Conservation (phyloP, 257 asterid species). For the Solanum ossicruentum region DNA sequence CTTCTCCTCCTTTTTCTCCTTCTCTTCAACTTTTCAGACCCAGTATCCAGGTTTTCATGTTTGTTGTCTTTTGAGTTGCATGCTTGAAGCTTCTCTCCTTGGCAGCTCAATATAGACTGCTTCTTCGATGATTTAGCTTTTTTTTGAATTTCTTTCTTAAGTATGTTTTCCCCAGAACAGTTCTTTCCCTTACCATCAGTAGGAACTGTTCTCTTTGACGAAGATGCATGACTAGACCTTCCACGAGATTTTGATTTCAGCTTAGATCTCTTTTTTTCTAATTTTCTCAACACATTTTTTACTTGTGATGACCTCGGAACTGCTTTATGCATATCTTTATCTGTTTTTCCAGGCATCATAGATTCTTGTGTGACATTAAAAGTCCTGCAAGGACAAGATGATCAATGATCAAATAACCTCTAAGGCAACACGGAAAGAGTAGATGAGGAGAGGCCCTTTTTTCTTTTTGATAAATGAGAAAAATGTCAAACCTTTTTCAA, state of each 20-base stretch:
- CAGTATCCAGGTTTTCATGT: conserved; percentile 16
- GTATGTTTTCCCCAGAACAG: conserved; percentile 31
- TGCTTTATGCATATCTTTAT: conserved; percentile 15
- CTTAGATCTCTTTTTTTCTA: conserved; percentile 26
- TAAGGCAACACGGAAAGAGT: not conserved
- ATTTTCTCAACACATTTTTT: conserved; percentile 27
- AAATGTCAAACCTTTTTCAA: not conserved
- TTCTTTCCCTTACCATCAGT: conserved; percentile 19
- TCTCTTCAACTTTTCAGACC: conserved; percentile 24
- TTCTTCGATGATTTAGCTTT: conserved; percentile 40
- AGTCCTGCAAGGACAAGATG: not conserved
- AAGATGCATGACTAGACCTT: conserved; percentile 14
- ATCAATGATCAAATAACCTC: not conserved
- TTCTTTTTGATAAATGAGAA: not conserved
- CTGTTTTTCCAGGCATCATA: conserved; percentile 45
- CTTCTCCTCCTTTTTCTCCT: conserved; percentile 44
- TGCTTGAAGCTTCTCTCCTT: conserved; percentile 11
- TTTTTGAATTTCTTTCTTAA: conserved; percentile 22
- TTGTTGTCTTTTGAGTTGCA: conserved; percentile 9
- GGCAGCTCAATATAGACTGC: conserved; percentile 20
- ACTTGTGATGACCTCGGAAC: not conserved
- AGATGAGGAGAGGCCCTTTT: not conserved
- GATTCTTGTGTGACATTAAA: conserved; percentile 8
- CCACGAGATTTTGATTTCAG: conserved; percentile 20
- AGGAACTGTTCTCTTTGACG: conserved; percentile 17